Conservation (phyloP, 805 yeast genomes). For the Yamadazyma ubonensis region DNA sequence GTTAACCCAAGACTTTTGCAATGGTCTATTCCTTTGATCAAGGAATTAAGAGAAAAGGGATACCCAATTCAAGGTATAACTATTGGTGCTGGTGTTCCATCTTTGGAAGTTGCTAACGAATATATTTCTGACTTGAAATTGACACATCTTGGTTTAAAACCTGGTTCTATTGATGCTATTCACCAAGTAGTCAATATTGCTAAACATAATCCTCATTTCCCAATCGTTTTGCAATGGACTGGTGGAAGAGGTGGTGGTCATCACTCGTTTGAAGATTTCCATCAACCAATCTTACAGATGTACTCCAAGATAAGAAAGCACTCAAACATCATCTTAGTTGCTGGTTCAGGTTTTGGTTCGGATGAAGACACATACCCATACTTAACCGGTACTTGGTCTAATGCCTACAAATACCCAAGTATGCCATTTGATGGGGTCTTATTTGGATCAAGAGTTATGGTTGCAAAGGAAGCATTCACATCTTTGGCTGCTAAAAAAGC, state of each 20-base stretch:
- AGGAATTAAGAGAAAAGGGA: constrained; percentile 82
- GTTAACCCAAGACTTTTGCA: constrained; percentile 97
- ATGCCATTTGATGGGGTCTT: constrained; percentile 99
- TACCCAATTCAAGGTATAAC: constrained; percentile 95
- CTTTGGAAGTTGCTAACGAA: constrained; percentile 94
- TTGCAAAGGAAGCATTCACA: constrained; percentile 93
- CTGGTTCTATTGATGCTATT: constrained; percentile 95
- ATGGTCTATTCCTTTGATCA: constrained; percentile 97
- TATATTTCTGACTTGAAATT: constrained; percentile 90
- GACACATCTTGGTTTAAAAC: constrained; percentile 93
- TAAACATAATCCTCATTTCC: constrained; percentile 93
- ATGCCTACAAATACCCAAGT: constrained; percentile 81
- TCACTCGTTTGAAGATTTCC: constrained; percentile 99
- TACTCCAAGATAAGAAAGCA: constrained; percentile 92
- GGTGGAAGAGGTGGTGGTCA: constrained; percentile 99
- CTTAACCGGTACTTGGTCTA: constrained; percentile 97
- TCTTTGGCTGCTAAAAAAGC: constrained; percentile 92
- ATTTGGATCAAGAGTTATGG: constrained; percentile 96
- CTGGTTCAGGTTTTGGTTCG: constrained; percentile 98
- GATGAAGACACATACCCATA: constrained; percentile 97
- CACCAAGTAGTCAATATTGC: constrained; percentile 86
- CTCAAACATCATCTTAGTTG: constrained; percentile 83
- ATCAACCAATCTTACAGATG: constrained; percentile 94
- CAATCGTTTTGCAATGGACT: constrained; percentile 98
- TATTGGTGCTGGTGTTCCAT: constrained; percentile 99